Base-by-base conservation (phyloP, 441 rosid genomes). In the Gossypium lobatum region DNA sequence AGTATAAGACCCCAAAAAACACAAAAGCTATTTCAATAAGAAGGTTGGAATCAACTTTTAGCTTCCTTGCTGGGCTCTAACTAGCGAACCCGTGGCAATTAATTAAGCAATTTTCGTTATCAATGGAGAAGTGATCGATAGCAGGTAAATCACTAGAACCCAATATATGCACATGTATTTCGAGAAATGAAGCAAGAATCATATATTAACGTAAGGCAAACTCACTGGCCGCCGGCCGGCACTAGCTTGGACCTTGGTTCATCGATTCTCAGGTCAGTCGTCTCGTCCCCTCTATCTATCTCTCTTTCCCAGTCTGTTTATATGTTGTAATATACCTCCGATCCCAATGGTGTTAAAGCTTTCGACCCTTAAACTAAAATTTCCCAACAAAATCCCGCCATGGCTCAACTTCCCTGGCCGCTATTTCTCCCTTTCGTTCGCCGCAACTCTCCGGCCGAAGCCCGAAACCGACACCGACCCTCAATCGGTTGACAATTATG, bases 381-480 rank as follows among this genome's bases (percentile, higher is more conserved):
- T 79, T 75, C 66, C 77, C 13, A 77, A 37, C 71, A 82, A 77
- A 75, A 75, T 81, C 68, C 65, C 72, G 76, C 75, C 18, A 11
- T 79, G 82, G 80, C 69, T 78, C 52, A 75, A 20, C 75, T 74
- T 77, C 8, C 77, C 74, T 14, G 64, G 81, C 0, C 28, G 64
- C 60, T 50, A 79, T 71, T 85, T 84, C 68, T 83, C 88, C 16
- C 5, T 79, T 64, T 80, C 87, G 1, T 80, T 76, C 78, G 60
- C 81, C 21, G 75, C 8, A 57, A 74, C 60, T 65, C 28, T 83
- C 67, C 80, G 39, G 64, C 28, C 34, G 50, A 48, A 9, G 17
- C 72, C 66, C n/a, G 82, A 80, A 68, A 73, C 70, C 37, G 67
- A 77, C 70, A 77, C 48, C 10, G 64, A 42, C 66, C 20, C 77